Evolutionary conservation across 257 asterid species (phyloP).

Genomic region (Solanum peruvianum): DNA sequence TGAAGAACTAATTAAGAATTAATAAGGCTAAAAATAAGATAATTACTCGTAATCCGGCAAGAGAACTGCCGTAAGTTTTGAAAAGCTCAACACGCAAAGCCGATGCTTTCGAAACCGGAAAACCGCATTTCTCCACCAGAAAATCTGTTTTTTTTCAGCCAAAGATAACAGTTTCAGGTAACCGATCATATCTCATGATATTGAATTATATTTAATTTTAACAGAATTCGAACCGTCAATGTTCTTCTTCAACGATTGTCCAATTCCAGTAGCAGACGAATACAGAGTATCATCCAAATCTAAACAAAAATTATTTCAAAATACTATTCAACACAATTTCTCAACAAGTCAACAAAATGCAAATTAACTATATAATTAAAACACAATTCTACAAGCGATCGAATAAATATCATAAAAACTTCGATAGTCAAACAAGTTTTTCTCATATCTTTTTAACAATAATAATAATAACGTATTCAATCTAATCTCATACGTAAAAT

Average conservation of each 20-base stretch:
- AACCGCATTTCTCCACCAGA: constrained; percentile 58
- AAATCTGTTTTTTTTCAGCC: constrained; percentile 24
- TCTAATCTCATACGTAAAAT: too few relatives aligned
- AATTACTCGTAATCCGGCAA: constrained; percentile 84
- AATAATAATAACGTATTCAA: too few relatives aligned
- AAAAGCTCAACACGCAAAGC: constrained; percentile 63
- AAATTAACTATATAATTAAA: background rate
- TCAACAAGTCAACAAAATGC: background rate
- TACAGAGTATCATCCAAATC: constrained; percentile 94
- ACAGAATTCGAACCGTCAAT: constrained; percentile 46
- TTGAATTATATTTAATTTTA: background rate
- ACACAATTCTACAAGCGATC: background rate
- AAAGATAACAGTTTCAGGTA: background rate
- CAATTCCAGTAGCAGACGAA: constrained; percentile 64
- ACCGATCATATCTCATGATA: background rate
- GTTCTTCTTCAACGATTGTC: constrained; percentile 59
- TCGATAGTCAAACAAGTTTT: too few relatives aligned
- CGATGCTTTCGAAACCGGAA: constrained; percentile 49
- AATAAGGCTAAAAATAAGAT: background rate
- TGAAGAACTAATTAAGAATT: background rate
- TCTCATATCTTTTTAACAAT: too few relatives aligned
- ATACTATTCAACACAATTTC: background rate
- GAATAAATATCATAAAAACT: too few relatives aligned
- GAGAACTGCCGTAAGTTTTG: constrained; percentile 74
- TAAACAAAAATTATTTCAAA: background rate